phyloP scores from a whole-genome alignment of 345 rosid species.

The Eucalyptus coolabah region DNA sequence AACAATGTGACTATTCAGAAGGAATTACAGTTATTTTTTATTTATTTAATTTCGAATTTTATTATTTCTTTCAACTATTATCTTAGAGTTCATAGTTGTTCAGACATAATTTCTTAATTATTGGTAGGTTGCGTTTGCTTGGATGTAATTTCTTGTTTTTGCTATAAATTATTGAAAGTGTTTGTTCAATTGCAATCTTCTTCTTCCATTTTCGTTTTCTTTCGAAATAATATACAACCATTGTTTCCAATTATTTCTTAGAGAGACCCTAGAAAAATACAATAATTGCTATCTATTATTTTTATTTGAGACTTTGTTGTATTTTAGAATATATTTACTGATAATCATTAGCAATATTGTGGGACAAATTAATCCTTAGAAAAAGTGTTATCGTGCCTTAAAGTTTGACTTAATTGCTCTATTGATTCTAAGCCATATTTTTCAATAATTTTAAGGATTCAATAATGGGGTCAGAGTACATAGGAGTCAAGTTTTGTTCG shows the following conservation, averaged over 20 bases:
- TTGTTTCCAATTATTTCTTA: accelerated
- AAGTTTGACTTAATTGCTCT: accelerated
- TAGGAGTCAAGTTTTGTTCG: too few relatives aligned
- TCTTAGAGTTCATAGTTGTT: accelerated
- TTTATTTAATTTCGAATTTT: too few relatives aligned
- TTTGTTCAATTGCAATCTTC: accelerated
- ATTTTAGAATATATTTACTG: accelerated
- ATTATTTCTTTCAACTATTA: too few relatives aligned
- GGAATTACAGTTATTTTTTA: accelerated
- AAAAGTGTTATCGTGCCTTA: accelerated
- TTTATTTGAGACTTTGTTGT: accelerated
- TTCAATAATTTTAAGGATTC: too few relatives aligned
- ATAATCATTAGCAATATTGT: too few relatives aligned
- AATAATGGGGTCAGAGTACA: accelerated
- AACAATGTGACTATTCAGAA: accelerated
- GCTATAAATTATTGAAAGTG: accelerated
- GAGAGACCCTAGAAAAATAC: accelerated
- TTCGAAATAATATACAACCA: accelerated
- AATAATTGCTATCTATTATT: accelerated
- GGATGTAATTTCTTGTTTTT: accelerated
- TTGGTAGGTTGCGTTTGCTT: accelerated
- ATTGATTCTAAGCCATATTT: accelerated
- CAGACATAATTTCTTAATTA: accelerated
- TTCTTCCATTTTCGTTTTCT: too few relatives aligned
- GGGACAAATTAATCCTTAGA: accelerated